Evolutionary conservation across 1,284 basidiomycete species (phyloP).

Genomic region (Termitomyces sp.): DNA sequence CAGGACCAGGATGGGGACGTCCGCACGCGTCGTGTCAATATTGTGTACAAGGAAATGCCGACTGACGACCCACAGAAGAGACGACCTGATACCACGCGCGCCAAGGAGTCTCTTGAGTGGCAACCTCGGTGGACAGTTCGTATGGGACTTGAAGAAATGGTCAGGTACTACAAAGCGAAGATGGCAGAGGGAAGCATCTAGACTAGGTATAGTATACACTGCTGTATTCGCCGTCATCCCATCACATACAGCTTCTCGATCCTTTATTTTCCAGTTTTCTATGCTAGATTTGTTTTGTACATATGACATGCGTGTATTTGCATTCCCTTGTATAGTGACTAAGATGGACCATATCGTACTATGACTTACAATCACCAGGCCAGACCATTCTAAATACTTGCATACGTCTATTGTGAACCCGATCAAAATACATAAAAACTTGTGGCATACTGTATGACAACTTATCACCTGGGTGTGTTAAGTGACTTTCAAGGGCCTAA

Average conservation of each 20-base stretch:
- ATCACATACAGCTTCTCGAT: background rate
- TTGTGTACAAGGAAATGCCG: slow-evolving; percentile 83
- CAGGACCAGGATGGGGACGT: slow-evolving; percentile 75
- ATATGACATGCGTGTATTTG: background rate
- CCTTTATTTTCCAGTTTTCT: background rate
- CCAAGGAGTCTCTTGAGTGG: slow-evolving; percentile 85
- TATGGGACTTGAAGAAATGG: slow-evolving; percentile 93
- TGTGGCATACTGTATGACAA: no score
- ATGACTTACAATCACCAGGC: background rate
- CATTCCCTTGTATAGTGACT: background rate
- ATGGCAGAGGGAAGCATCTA: slow-evolving; percentile 73
- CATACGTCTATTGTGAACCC: no score
- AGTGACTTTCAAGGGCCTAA: background rate
- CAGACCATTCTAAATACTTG: background rate
- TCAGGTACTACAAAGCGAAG: slow-evolving; percentile 84
- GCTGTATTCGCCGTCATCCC: background rate
- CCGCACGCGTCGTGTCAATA: slow-evolving; percentile 54
- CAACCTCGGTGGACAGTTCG: slow-evolving; percentile 88
- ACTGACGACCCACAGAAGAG: slow-evolving; percentile 94
- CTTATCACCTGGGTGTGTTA: no score
- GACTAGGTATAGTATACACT: background rate
- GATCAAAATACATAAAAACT: no score
- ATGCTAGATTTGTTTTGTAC: background rate
- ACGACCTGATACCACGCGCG: slow-evolving; percentile 87
- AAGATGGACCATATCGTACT: background rate